Conservation (phyloP, 2,329 filamentous ascomycete genomes). For the Alternaria solani region DNA sequence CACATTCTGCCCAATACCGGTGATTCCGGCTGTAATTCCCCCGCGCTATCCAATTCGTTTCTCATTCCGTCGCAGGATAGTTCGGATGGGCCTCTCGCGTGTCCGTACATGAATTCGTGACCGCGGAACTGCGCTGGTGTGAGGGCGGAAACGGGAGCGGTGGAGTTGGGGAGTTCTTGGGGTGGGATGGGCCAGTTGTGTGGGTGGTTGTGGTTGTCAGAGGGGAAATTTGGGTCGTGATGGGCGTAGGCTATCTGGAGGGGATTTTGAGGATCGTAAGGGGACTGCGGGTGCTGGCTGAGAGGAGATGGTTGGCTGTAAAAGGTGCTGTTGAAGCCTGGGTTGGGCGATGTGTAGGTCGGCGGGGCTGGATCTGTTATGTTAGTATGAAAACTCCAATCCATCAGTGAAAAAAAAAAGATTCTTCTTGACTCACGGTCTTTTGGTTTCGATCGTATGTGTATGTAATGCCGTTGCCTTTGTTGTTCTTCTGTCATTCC, state of each 20-base stretch:
- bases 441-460: neutral
- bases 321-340: neutral
- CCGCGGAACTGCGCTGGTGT: neutral
- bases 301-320: constrained; percentile 6
- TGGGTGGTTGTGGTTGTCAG: constrained; percentile 1
- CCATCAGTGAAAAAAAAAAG: no score
- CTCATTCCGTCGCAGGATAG: neutral
- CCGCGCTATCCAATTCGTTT: neutral
- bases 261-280: neutral
- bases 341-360: constrained; percentile 9
- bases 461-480: neutral
- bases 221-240: constrained; percentile 9
- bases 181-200: constrained; percentile 6
- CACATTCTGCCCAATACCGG: neutral
- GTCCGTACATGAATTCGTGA: constrained; percentile 11
- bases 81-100: constrained; percentile 6
- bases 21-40: neutral
- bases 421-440: neutral
- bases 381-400: neutral
- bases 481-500: neutral
- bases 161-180: constrained; percentile 22
- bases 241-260: neutral
- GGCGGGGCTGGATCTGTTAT: constrained; percentile 14
- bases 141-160: neutral
- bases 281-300: neutral